Conservation (phyloP, 2,329 filamentous ascomycete species). For the Colletotrichum costaricense region DNA sequence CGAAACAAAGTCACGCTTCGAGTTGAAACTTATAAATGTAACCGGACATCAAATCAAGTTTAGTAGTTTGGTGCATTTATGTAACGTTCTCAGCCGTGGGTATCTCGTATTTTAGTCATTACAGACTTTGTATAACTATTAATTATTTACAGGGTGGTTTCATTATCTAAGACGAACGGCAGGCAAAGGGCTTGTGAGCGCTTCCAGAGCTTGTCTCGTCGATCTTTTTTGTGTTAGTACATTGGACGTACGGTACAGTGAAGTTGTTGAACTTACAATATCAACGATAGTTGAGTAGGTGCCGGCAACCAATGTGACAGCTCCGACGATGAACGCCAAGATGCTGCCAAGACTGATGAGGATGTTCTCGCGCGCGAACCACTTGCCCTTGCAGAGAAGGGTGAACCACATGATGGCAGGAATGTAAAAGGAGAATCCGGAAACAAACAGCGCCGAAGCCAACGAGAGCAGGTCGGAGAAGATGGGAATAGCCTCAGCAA, state of each 20-base stretch:
- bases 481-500: constrained; percentile 79
- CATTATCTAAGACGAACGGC: constrained; percentile 17
- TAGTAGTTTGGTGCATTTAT: neutral
- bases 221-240: constrained; percentile 32
- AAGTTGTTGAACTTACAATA: constrained; percentile 40
- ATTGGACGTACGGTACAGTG: neutral
- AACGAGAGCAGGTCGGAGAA: constrained; percentile 75
- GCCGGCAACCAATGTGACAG: constrained; percentile 42
- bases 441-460: constrained; percentile 61
- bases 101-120: constrained; percentile 11
- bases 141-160: neutral
- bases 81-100: constrained; percentile 1
- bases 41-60: neutral
- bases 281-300: constrained; percentile 44
- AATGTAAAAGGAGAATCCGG: constrained; percentile 49
- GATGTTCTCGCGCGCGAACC: constrained; percentile 41
- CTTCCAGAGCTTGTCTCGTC: constrained; percentile 32
- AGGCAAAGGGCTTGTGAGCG: constrained; percentile 33
- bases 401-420: constrained; percentile 36
- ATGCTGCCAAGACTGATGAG: constrained; percentile 40
- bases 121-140: neutral
- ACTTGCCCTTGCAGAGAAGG: constrained; percentile 35
- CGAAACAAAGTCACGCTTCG: too few relatives aligned
- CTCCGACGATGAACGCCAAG: constrained; percentile 42
- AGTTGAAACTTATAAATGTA: neutral